These are phyloP conservation scores for Picea sitchensis DNA, from an alignment of 75 land plant genomes.

Conservation along the genomic window DNA sequence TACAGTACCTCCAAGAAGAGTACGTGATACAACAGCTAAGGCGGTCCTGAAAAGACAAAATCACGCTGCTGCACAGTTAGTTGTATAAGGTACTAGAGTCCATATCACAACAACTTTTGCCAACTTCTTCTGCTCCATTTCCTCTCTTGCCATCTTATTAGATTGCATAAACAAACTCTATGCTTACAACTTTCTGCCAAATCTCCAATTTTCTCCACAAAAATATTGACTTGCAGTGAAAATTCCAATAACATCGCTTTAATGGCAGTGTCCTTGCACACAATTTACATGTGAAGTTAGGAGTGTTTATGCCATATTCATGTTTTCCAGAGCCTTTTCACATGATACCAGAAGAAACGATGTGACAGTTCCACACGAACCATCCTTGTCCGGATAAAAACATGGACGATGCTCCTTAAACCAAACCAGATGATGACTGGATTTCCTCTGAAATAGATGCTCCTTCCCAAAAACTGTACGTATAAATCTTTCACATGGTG, in stretches of 20 bases:
- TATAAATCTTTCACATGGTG: too few relatives aligned
- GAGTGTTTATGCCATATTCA: slow-evolving; percentile 26
- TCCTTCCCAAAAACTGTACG: too few relatives aligned
- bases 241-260: slow-evolving; percentile 87
- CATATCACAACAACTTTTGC: too few relatives aligned
- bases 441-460: too few relatives aligned
- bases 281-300: slow-evolving; percentile 33
- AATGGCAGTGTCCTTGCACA: slow-evolving; percentile 57
- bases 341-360: slow-evolving; percentile 72
- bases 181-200: slow-evolving; percentile 56
- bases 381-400: slow-evolving; percentile 85
- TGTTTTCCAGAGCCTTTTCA: slow-evolving; percentile 29
- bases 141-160: slow-evolving; percentile 1
- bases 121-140: too few relatives aligned
- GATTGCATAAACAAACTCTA: slow-evolving; percentile 69
- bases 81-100: too few relatives aligned
- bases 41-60: too few relatives aligned
- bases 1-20: too few relatives aligned
- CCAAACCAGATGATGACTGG: too few relatives aligned
- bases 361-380: slow-evolving; percentile 87
- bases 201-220: slow-evolving; percentile 45
- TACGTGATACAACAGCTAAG: too few relatives aligned
- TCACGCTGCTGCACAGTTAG: too few relatives aligned
- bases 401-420: slow-evolving; percentile 34
- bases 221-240: slow-evolving; percentile 84